These are phyloP conservation scores for Oenanthe sinensis DNA, from an alignment of 129 eudicot genomes.

Conservation along the genomic window DNA sequence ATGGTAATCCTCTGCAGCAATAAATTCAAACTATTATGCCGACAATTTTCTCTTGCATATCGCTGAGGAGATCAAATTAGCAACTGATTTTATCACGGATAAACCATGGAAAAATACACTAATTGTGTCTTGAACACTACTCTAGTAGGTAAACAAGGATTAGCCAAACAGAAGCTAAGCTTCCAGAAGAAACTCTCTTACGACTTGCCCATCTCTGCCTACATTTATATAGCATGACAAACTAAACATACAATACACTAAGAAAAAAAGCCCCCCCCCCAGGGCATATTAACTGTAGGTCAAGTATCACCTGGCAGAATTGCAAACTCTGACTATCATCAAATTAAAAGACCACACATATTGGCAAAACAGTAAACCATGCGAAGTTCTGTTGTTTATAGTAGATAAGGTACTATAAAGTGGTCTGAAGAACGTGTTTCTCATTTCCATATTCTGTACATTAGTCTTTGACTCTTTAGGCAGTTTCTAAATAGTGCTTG, in stretches of 20 bases:
- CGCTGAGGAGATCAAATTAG: neutral
- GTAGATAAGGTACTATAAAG: neutral
- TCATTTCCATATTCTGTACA: neutral
- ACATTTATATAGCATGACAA: too few species aligned
- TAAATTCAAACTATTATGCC: neutral
- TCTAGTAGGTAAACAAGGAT: neutral
- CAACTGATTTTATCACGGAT: neutral
- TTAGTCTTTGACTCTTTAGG: neutral
- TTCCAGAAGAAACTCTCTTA: neutral
- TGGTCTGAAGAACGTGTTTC: neutral
- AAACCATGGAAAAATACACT: neutral
- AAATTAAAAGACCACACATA: neutral
- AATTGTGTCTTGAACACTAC: neutral
- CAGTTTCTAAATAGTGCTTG: neutral
- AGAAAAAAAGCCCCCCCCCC: neutral
- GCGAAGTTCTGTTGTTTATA: neutral
- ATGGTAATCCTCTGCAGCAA: slow-evolving; percentile 58
- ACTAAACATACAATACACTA: neutral
- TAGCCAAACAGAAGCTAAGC: neutral
- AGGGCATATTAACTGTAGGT: neutral
- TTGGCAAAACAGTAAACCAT: neutral
- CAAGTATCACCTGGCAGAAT: neutral
- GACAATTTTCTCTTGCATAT: neutral
- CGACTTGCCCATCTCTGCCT: neutral
- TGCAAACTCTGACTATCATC: neutral